Evolutionary conservation across 148 eudicot genomes (phyloP).

Genomic region (Rhododendron simsii): DNA sequence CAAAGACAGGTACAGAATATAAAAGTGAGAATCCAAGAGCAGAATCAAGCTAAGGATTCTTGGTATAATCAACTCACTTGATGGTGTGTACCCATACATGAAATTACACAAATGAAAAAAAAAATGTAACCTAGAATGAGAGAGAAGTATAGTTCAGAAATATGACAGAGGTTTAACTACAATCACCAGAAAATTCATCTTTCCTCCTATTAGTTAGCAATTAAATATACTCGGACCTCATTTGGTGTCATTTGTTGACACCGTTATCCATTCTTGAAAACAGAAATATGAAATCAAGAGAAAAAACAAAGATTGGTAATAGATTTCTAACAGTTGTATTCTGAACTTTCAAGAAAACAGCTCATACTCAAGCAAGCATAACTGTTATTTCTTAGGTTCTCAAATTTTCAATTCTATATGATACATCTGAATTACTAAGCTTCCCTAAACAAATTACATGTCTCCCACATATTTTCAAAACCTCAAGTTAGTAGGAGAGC

Average conservation of each 20-base stretch:
- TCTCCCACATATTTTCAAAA: neutral
- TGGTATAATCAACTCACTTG: neutral
- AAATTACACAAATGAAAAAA: neutral
- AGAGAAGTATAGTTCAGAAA: neutral
- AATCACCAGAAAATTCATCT: neutral
- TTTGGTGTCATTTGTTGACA: neutral
- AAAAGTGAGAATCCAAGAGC: constrained; percentile 4
- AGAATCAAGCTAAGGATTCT: neutral
- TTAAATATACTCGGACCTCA: neutral
- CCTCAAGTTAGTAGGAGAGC: neutral
- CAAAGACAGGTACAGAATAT: constrained; percentile 9
- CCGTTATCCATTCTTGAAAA: neutral
- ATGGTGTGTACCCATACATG: neutral
- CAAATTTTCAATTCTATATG: neutral
- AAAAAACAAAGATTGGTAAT: neutral
- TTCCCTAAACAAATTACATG: neutral
- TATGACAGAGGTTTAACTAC: neutral
- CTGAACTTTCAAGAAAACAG: neutral
- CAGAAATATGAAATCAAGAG: neutral
- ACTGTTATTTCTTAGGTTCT: neutral
- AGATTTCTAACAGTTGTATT: neutral
- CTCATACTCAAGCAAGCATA: neutral
- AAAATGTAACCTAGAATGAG: constrained; percentile 1
- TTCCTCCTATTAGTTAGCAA: neutral
- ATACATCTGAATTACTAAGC: neutral